Evolutionary conservation across 805 yeast species (phyloP), one percentile per base, ranked within the genome.

Genomic region (Barnettozyma vustinii): DNA sequence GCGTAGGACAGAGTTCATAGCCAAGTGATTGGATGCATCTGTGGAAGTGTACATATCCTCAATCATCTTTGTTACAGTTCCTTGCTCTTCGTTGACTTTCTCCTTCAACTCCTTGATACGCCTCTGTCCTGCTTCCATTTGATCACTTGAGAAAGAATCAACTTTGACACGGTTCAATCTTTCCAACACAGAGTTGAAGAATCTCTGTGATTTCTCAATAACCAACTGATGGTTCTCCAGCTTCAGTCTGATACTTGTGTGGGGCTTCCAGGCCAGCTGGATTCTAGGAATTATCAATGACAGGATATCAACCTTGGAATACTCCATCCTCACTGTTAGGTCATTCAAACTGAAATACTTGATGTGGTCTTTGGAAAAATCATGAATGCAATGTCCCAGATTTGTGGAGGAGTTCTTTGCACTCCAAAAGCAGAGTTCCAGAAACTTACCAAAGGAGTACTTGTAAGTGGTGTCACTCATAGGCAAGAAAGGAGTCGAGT

Each of bases 401-500:
- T 82, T 84, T 6, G 81, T 71, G 49, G 81, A 70, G 13, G 77
- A 71, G 36, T 80, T 69, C 18, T 70, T 72, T 33, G 72, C 66
- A 48, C 85, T 79, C 87, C 96, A 89, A 62, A 91, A 91, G 27
- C 85, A 72, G 20, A 91, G 70, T 68, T 94, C 98, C 21, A 94
- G 70, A 62, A 87, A 94, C 61, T 95, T 95, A 0, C 98, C 99
- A 66, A 94, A 84, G 0, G 98, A 92, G 54, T 83, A 83, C 59
- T 84, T 89, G 84, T 95, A 91, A 0, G 97, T 83, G 37, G 82
- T 82, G 44, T 89, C 92, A 57, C 87, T 85, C 84, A 95, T 80
- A 18, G 87, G 87, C 13, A 83, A 68, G 6, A 85, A 81, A 0
- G 97, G 94, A 2, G 96, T 82, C 0, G 84, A 73, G 35, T 74